Percentiles rank a stretch among this genome's conserved stretches.
Conservation (phyloP, 2,329 filamentous ascomycete species). For the Achaetomium macrosporum region DNA sequence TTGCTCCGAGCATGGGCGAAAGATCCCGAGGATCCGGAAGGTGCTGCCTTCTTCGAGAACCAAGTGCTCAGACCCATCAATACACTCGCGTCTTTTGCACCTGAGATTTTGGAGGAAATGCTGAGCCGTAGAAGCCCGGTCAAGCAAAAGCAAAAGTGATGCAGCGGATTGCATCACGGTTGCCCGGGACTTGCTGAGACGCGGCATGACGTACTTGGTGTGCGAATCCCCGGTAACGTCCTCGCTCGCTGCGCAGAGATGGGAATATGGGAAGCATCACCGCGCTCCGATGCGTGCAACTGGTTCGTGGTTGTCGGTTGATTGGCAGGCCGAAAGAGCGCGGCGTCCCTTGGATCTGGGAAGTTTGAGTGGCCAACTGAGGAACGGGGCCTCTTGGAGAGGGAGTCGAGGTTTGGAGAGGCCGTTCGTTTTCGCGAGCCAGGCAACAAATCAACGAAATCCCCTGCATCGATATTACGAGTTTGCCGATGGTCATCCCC, state of each 20-base stretch:
- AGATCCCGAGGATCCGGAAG: slow-evolving; percentile 36
- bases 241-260: slow-evolving; percentile 4
- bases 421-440: slow-evolving; percentile 10
- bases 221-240: not conserved
- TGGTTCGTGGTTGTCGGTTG: not conserved
- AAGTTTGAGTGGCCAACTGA: slow-evolving; percentile 22
- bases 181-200: not conserved
- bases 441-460: not conserved
- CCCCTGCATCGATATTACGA: not conserved
- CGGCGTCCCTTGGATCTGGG: not conserved
- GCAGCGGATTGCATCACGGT: not conserved
- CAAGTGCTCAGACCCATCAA: slow-evolving; percentile 45
- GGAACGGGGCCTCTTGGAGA: slow-evolving; percentile 24
- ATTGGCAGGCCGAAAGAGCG: not conserved
- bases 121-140: slow-evolving; percentile 25
- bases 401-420: not conserved
- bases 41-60: slow-evolving; percentile 43
- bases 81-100: slow-evolving; percentile 41
- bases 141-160: slow-evolving; percentile 2
- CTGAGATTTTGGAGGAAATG: slow-evolving; percentile 38
- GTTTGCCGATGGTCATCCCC: not conserved
- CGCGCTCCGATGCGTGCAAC: not conserved
- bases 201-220: not conserved
- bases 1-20: slow-evolving; percentile 41
- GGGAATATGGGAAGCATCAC: not conserved